Percentiles rank a stretch among this genome's conserved stretches.
Conservation (phyloP, 257 asterid species). For the Lavandula angustifolia region DNA sequence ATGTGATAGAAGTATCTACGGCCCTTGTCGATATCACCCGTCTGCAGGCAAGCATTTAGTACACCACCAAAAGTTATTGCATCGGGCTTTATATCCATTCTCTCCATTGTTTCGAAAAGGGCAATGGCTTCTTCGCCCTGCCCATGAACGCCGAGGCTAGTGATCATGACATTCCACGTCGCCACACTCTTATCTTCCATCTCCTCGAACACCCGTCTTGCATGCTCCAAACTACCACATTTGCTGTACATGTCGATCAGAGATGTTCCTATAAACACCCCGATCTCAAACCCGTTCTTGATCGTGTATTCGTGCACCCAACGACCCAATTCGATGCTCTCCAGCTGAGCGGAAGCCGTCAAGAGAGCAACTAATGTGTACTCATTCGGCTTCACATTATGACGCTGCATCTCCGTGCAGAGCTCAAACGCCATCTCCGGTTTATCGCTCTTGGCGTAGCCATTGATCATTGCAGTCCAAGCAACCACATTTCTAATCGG, state of each 20-base stretch:
- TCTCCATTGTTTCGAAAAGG: slow-evolving; percentile 51
- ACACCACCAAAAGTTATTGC: slow-evolving; percentile 47
- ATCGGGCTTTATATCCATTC: slow-evolving; percentile 40
- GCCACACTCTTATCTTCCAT: slow-evolving; percentile 49
- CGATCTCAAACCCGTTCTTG: slow-evolving; percentile 49
- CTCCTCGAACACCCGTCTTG: slow-evolving; percentile 41
- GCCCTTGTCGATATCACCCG: slow-evolving; percentile 37
- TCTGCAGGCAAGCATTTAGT: slow-evolving; percentile 47
- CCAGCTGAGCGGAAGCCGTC: slow-evolving; percentile 41
- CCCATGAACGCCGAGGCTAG: slow-evolving; percentile 61
- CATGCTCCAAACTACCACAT: slow-evolving; percentile 51
- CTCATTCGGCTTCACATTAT: slow-evolving; percentile 44
- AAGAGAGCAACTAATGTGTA: slow-evolving; percentile 50
- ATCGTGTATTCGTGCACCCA: slow-evolving; percentile 47
- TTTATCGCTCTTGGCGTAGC: slow-evolving; percentile 44
- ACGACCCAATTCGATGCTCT: slow-evolving; percentile 46
- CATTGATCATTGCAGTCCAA: slow-evolving; percentile 58
- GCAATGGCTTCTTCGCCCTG: slow-evolving; percentile 43
- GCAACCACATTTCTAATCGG: slow-evolving; percentile 50
- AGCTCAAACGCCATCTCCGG: slow-evolving; percentile 54
- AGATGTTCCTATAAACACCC: slow-evolving; percentile 55
- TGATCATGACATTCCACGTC: slow-evolving; percentile 56
- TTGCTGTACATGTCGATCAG: slow-evolving; percentile 64
- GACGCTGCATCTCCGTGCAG: slow-evolving; percentile 41
- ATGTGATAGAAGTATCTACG: slow-evolving; percentile 41